These are phyloP conservation scores for Penicillium olsonii DNA, from an alignment of 2,329 filamentous ascomycete genomes.

Conservation along the genomic window DNA sequence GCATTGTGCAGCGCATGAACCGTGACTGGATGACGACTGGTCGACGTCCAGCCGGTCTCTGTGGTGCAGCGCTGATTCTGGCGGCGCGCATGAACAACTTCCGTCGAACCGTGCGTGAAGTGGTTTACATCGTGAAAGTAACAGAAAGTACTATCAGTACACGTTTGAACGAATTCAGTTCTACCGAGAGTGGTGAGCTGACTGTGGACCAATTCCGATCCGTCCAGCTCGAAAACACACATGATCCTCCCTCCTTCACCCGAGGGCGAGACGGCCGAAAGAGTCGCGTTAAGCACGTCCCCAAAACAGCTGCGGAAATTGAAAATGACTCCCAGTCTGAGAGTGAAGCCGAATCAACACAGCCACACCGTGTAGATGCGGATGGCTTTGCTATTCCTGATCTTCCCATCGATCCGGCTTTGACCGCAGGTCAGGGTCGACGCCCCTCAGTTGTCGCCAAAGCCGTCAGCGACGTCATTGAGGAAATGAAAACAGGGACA, in stretches of 20 bases:
- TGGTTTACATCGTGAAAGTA: conserved; percentile 98
- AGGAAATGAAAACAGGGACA: conserved; percentile 23
- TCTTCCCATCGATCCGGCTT: conserved; percentile 47
- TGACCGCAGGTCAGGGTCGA: conserved; percentile 31
- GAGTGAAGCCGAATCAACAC: conserved; percentile 21
- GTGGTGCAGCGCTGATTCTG: conserved; percentile 89
- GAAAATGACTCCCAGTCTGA: conserved; percentile 43
- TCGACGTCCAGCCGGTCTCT: conserved; percentile 88
- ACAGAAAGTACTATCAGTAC: conserved; percentile 91
- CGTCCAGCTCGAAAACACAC: conserved; percentile 61
- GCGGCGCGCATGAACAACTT: conserved; percentile 99
- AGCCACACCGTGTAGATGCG: conserved; percentile 56
- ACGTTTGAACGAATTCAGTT: conserved; percentile 87
- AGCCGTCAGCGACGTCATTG: conserved; percentile 23
- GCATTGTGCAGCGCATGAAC: conserved; percentile 89
- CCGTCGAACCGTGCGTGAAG: conserved; percentile 84
- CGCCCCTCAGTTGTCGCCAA: conserved; percentile 18
- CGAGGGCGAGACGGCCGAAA: conserved; percentile 58
- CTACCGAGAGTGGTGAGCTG: conserved; percentile 79
- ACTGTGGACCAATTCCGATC: conserved; percentile 80
- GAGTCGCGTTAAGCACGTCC: conserved; percentile 42
- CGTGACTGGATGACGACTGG: conserved; percentile 97
- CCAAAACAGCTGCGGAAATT: conserved; percentile 43
- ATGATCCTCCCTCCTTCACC: conserved; percentile 81
- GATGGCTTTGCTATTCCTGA: conserved; percentile 69